Percentiles rank a stretch among this genome's conserved stretches.
Conservation (phyloP, 108 stramenopile genomes). For the Fistulifera solaris region DNA sequence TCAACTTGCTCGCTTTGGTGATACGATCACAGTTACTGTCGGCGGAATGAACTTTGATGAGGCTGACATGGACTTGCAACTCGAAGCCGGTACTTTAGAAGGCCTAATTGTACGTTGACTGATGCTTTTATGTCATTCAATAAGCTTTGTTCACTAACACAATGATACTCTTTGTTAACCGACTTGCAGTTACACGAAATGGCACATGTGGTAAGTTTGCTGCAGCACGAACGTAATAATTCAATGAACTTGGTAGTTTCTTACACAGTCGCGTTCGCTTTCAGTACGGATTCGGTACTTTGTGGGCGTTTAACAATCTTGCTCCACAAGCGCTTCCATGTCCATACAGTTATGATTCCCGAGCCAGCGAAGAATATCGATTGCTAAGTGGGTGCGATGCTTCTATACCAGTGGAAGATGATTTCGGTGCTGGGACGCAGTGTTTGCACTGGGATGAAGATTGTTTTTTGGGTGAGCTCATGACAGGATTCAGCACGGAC, state of each 20-base stretch:
- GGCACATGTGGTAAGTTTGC: too few relatives aligned
- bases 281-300: too few relatives aligned
- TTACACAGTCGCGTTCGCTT: too few relatives aligned
- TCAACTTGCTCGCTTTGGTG: not conserved
- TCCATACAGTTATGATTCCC: not conserved
- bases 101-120: conserved; percentile 7
- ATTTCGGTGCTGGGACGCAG: not conserved
- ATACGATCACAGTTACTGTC: too few relatives aligned
- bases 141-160: too few relatives aligned
- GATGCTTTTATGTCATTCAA: too few relatives aligned
- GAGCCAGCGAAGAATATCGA: not conserved
- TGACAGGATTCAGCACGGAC: not conserved
- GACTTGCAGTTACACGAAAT: too few relatives aligned
- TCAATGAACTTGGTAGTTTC: too few relatives aligned
- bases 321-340: not conserved
- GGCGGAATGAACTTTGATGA: conserved; percentile 5
- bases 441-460: conserved; percentile 6
- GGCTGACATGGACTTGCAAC: not conserved
- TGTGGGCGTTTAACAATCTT: too few relatives aligned
- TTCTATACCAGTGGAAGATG: not conserved
- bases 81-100: not conserved
- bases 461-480: not conserved
- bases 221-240: too few relatives aligned
- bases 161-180: too few relatives aligned
- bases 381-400: not conserved